Evolutionary conservation across 192 early-diverging fungal species (phyloP).

Genomic region (Backusella psychrophila): DNA sequence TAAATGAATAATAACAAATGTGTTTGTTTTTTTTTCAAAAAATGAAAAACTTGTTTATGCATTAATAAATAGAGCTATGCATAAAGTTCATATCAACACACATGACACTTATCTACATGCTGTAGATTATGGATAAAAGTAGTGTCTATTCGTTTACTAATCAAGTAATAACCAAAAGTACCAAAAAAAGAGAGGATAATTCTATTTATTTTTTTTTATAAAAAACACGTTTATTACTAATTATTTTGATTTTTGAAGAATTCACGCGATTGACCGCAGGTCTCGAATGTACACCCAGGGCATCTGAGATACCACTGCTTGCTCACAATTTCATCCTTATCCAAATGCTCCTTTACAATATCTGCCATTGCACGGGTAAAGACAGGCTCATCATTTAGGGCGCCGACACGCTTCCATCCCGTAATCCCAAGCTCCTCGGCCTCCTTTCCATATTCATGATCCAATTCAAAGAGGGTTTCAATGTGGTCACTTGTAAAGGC

Average conservation of each 20-base stretch:
- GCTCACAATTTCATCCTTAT: slow-evolving; percentile 37
- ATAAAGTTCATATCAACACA: too few species aligned
- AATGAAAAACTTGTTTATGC: too few species aligned
- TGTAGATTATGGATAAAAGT: too few species aligned
- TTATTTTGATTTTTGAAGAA: slow-evolving; percentile 51
- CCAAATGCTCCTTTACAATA: slow-evolving; percentile 79
- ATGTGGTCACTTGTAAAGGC: slow-evolving; percentile 97
- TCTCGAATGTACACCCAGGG: slow-evolving; percentile 69
- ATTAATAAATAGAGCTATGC: too few species aligned
- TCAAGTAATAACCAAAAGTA: too few species aligned
- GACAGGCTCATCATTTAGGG: slow-evolving; percentile 87
- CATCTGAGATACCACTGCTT: slow-evolving; percentile 67
- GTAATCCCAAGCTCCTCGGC: slow-evolving; percentile 83
- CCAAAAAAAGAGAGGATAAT: too few species aligned
- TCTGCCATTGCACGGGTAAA: slow-evolving; percentile 91
- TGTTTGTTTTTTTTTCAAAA: too few species aligned
- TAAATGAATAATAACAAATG: too few species aligned
- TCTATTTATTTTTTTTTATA: too few species aligned
- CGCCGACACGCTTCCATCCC: slow-evolving; percentile 85
- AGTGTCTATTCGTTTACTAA: too few species aligned
- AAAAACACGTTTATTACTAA: too few species aligned
- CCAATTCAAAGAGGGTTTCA: slow-evolving; percentile 96
- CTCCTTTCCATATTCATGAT: slow-evolving; percentile 87
- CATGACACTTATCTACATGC: too few species aligned
- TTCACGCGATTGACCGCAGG: slow-evolving; percentile 59